Evolutionary conservation across 768 basidiomycete species (phyloP), one percentile per base, ranked within the genome.

Genomic region (Hydnomerulius pinastri): DNA sequence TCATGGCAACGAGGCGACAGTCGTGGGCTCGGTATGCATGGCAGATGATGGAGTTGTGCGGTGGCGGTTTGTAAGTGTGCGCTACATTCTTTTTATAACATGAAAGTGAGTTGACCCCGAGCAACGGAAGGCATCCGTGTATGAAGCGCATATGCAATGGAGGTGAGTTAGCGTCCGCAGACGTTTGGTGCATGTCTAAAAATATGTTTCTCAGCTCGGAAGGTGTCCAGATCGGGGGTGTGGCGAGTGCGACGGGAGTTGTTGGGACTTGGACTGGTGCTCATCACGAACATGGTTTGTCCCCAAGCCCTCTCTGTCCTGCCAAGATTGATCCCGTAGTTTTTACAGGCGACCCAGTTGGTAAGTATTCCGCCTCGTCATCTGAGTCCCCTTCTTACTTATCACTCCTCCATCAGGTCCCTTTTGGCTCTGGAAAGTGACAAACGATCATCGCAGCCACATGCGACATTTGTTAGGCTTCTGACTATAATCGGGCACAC

Each of bases 351-450:
- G 87, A 89, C 62, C 86, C 85, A 23, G 80, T 77, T 43, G 86
- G 85, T 87, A 63, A 55, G 79, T 53, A 32, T 23, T 15, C 28
- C 36, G 15, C n/a, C 20, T 33, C 4, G 25, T 12, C 30, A 32
- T 20, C 28, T n/a, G 13, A 10, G 35, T 29, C 29, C 24, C 23
- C 17, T 21, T 13, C 41, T 38, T 51, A 7, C 41, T 36, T 13
- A 54, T 17, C 10, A 27, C 33, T 25, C 10, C 27, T 20, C 15
- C 35, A 40, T 20, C 55, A 86, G 85, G 85, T 36, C 85, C 86
- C 2, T 87, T 86, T 61, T 87, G 85, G 86, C 72, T 87, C 56
- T 85, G 82, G 77, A 85, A 85, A 65, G 78, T 79, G 38, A 67
- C 67, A 15, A 72, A 75, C 9, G 62, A 71, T 44, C 61, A 64